Conservation (phyloP, 306 rosid species). For the Vigna reflexopilosa region DNA sequence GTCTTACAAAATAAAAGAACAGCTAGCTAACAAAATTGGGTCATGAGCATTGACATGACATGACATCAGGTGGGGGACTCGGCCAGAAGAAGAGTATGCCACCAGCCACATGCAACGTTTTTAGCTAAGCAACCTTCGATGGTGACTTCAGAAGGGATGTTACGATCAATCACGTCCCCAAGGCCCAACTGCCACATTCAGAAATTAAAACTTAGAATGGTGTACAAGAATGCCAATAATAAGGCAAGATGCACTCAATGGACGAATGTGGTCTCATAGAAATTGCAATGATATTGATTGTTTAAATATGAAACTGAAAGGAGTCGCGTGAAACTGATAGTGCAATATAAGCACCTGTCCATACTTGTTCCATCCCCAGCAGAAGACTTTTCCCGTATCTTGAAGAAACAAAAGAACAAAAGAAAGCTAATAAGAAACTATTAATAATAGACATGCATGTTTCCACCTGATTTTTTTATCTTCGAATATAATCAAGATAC, state of each 20-base stretch:
- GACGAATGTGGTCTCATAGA: background rate
- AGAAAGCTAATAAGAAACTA: constrained; percentile 32
- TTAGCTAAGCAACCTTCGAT: constrained; percentile 67
- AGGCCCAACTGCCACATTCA: constrained; percentile 83
- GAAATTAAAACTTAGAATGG: constrained; percentile 36
- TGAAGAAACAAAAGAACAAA: constrained; percentile 42
- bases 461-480: background rate
- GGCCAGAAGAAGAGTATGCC: constrained; percentile 92
- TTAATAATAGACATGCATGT: background rate
- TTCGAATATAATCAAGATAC: constrained; percentile 17
- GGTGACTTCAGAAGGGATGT: constrained; percentile 77
- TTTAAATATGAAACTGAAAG: constrained; percentile 18
- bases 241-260: background rate
- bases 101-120: constrained; percentile 95
- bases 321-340: constrained; percentile 26
- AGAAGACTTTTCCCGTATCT: constrained; percentile 82
- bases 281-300: constrained; percentile 19
- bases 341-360: constrained; percentile 77
- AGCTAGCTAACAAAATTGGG: constrained; percentile 91
- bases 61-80: constrained; percentile 71
- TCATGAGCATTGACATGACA: constrained; percentile 33
- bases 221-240: constrained; percentile 2
- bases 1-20: constrained; percentile 46
- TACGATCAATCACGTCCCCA: constrained; percentile 93
- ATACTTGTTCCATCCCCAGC: constrained; percentile 99